These are phyloP conservation scores for Thelonectria olida DNA, from an alignment of 2,329 filamentous ascomycete genomes.

Conservation along the genomic window DNA sequence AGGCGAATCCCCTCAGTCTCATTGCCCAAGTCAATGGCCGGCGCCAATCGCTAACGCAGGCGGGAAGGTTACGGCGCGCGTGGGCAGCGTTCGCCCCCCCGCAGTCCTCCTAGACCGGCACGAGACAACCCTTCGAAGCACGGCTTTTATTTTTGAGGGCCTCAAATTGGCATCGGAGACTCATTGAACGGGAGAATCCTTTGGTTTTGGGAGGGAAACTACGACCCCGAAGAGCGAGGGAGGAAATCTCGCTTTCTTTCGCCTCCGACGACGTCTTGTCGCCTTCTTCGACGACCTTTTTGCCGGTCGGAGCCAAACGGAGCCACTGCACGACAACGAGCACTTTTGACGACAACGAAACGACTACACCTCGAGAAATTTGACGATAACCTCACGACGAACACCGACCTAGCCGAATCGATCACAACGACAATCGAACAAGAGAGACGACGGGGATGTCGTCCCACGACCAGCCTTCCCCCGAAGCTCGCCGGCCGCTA, in stretches of 20 bases:
- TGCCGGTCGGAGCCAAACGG: conserved; percentile 17
- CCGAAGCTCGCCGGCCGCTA: conserved; percentile 42
- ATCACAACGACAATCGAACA: conserved; percentile 17
- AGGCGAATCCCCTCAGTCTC: conserved; percentile 27
- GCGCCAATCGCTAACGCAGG: conserved; percentile 60
- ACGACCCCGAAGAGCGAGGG: conserved; percentile 9
- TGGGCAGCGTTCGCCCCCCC: conserved; percentile 66
- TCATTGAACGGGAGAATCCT: conserved; percentile 12
- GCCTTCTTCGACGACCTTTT: conserved; percentile 13
- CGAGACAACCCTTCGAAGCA: conserved; percentile 18
- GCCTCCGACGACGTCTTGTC: conserved; percentile 22
- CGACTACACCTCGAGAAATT: too few species aligned
- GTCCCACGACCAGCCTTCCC: conserved; percentile 60
- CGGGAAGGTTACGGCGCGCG: conserved; percentile 65
- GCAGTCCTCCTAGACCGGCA: conserved; percentile 52
- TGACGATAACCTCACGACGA: neutral
- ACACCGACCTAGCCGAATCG: neutral
- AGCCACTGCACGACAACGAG: neutral
- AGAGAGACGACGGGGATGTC: conserved; percentile 49
- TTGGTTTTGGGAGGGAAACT: conserved; percentile 5
- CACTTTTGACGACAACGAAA: neutral
- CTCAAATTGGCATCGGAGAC: conserved; percentile 13
- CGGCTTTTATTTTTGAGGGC: conserved; percentile 22
- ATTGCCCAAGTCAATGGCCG: conserved; percentile 62
- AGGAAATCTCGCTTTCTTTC: conserved; percentile 9